Percentiles rank a stretch among this genome's conserved stretches.
These are phyloP conservation scores for Lycium ferocissimum DNA, from an alignment of 257 asterid species.

Conservation along the genomic window DNA sequence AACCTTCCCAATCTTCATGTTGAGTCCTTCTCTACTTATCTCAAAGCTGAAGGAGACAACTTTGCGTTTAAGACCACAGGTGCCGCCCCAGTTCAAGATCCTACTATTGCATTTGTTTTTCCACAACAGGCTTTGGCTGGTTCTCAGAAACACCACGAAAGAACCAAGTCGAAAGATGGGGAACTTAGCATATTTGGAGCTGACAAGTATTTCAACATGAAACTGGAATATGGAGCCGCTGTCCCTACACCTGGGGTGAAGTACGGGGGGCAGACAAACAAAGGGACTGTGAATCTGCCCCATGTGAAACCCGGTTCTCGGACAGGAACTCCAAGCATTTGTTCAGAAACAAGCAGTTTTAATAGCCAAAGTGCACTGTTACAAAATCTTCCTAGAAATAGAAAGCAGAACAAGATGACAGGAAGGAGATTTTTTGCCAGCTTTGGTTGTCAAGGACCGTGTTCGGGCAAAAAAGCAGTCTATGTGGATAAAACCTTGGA, in stretches of 20 bases:
- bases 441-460: slow-evolving; percentile 61
- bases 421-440: slow-evolving; percentile 50
- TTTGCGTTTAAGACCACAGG: slow-evolving; percentile 50
- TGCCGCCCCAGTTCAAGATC: slow-evolving; percentile 49
- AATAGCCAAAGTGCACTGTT: slow-evolving; percentile 59
- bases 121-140: slow-evolving; percentile 32
- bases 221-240: slow-evolving; percentile 42
- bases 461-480: slow-evolving; percentile 59
- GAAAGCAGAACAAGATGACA: slow-evolving; percentile 50
- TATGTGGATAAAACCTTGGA: slow-evolving; percentile 28
- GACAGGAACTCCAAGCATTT: slow-evolving; percentile 51
- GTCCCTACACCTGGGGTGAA: slow-evolving; percentile 9
- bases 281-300: slow-evolving; percentile 25
- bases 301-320: slow-evolving; percentile 26
- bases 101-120: slow-evolving; percentile 50
- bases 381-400: slow-evolving; percentile 23
- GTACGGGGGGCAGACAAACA: background rate
- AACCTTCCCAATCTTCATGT: slow-evolving; percentile 38
- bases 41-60: slow-evolving; percentile 45
- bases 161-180: slow-evolving; percentile 42
- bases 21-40: slow-evolving; percentile 48
- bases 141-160: slow-evolving; percentile 31
- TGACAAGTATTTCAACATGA: slow-evolving; percentile 70
- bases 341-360: slow-evolving; percentile 60
- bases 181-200: slow-evolving; percentile 68